Percentiles rank a stretch among this genome's conserved stretches.
Conservation (phyloP, 2,329 filamentous ascomycete genomes). For the Amauroascus niger region DNA sequence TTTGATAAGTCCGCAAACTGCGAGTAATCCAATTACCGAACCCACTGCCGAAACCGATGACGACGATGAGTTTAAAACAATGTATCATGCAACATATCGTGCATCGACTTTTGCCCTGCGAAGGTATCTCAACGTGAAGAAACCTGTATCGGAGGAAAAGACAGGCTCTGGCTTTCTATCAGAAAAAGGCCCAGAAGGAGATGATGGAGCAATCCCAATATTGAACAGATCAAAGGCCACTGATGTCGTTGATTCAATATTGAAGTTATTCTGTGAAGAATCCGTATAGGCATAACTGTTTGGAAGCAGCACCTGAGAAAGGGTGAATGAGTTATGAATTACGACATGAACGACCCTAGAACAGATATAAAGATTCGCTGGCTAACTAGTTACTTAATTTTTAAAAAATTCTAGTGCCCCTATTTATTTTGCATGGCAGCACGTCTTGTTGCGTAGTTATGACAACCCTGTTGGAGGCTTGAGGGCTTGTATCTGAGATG, state of each 20-base stretch:
- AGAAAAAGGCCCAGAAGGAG: background rate
- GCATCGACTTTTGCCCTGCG: slow-evolving; percentile 37
- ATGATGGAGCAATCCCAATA: slow-evolving; percentile 19
- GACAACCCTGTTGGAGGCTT: too few relatives aligned
- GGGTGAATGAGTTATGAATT: background rate
- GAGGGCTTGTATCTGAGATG: too few relatives aligned
- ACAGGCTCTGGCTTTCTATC: background rate
- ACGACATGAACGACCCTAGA: background rate
- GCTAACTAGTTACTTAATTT: background rate
- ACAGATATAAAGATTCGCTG: background rate
- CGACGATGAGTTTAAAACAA: slow-evolving; percentile 34
- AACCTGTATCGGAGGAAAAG: background rate
- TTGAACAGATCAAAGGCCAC: slow-evolving; percentile 34
- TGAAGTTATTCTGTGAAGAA: slow-evolving; percentile 36
- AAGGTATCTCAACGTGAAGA: slow-evolving; percentile 28
- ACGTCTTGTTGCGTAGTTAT: too few relatives aligned
- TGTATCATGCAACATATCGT: slow-evolving; percentile 39
- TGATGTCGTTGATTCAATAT: slow-evolving; percentile 34
- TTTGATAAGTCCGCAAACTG: background rate
- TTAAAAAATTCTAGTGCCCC: background rate
- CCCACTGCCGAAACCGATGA: slow-evolving; percentile 23
- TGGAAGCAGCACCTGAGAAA: background rate
- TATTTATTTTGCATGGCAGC: too few relatives aligned
- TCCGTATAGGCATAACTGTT: background rate
- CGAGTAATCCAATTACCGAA: background rate